Percentiles rank a stretch among this genome's conserved stretches.
phyloP scores from a whole-genome alignment of 805 yeast genomes.

The Metschnikowia hibisci region DNA sequence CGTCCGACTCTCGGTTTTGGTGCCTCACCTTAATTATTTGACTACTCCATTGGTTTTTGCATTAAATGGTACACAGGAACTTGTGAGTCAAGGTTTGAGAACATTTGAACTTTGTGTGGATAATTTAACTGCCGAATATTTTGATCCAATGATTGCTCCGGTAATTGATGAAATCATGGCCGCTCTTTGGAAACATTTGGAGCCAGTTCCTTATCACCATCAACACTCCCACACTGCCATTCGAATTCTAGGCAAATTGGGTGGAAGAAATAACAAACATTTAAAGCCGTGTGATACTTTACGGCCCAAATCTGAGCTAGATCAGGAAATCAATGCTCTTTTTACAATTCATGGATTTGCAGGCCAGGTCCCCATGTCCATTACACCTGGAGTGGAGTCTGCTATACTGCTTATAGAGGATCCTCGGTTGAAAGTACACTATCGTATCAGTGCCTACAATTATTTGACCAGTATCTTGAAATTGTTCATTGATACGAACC shows the following conservation, averaged over 20 bases:
- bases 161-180: constrained; percentile 92
- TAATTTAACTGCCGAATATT: constrained; percentile 90
- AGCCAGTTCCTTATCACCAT: constrained; percentile 91
- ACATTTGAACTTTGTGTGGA: constrained; percentile 95
- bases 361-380: constrained; percentile 58
- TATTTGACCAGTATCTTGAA: constrained; percentile 64
- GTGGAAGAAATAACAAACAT: constrained; percentile 90
- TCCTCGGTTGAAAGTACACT: constrained; percentile 55
- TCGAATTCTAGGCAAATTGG: constrained; percentile 88
- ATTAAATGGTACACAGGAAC: constrained; percentile 81
- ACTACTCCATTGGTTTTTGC: constrained; percentile 93
- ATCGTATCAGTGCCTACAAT: constrained; percentile 72
- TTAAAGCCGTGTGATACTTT: constrained; percentile 72
- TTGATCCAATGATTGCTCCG: constrained; percentile 96
- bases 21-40: constrained; percentile 83
- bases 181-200: constrained; percentile 85
- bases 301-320: constrained; percentile 48
- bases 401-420: constrained; percentile 77
- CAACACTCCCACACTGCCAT: constrained; percentile 94
- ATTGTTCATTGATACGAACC: constrained; percentile 58
- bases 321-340: constrained; percentile 66
- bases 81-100: constrained; percentile 90
- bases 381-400: constrained; percentile 78
- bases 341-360: constrained; percentile 68
- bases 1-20: constrained; percentile 86